Base-by-base conservation (phyloP, 139 green algal genomes). In the Yamagishiella unicocca region DNA sequence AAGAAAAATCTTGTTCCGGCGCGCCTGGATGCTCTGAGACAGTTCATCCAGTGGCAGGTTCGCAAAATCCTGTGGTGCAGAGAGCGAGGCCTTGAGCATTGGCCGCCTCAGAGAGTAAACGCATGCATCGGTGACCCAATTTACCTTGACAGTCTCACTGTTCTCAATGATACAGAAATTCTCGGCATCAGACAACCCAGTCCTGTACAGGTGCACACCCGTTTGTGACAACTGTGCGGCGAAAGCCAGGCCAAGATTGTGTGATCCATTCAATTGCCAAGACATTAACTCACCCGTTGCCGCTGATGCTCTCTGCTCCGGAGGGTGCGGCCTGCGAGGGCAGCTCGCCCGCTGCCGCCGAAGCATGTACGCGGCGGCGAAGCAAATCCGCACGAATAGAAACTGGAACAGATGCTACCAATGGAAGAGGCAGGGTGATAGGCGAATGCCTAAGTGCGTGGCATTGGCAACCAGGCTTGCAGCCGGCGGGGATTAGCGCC, bases 101-200 rank as follows among this genome's bases (percentile, higher is more conserved):
- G n/a, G n/a, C n/a, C n/a, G n/a, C n/a, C n/a, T n/a, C n/a, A n/a
- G n/a, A 42, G 2, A 46, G 29, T 45, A 42, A n/a, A 73, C 24
- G 4, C 7, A 46, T 21, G 33, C 66, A 74, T 74, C 19, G 21
- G 7, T 46, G n/a, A n/a, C n/a, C n/a, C n/a, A n/a, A n/a, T 45
- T 46, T 55, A 95, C 95, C 95, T 97, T 96, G 6, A 97, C 94
- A 7, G 95, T 96, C 45, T 99, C 95, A 21, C 93, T 88, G 82
- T 94, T 95, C 86, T 99, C 97, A 80, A 99, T 99, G 87, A 99
- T 98, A 89, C 96, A 98, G 72, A 98, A 98, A 55, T 92, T 90
- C 38, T 92, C 89, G 0, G 80, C 3, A 12, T 84, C 78, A 10
- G 25, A 9, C 1, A 74, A 2, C 8, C 76, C 76, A 7, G 29